Conservation (phyloP, 805 yeast species). For the Myxozyma neglecta region DNA sequence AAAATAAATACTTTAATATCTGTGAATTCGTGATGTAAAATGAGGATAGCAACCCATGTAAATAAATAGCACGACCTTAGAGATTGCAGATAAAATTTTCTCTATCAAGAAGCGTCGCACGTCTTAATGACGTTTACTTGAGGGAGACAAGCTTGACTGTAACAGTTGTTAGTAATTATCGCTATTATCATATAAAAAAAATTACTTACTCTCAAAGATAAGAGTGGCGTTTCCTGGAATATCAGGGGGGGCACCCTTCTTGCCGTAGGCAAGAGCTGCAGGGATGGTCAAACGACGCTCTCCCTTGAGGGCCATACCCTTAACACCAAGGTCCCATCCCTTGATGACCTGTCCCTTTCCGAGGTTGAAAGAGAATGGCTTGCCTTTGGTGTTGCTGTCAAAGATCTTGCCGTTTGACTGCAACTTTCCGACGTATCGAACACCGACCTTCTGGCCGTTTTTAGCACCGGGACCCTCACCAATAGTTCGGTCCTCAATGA, state of each 20-base stretch:
- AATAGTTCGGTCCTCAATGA: conserved; percentile 84
- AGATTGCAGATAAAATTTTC: neutral
- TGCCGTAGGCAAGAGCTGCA: conserved; percentile 95
- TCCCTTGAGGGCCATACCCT: conserved; percentile 98
- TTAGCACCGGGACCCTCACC: conserved; percentile 90
- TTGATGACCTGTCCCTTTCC: conserved; percentile 98
- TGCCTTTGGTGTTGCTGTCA: conserved; percentile 96
- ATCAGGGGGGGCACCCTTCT: conserved; percentile 82
- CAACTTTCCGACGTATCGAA: conserved; percentile 96
- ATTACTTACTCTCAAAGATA: conserved; percentile 70
- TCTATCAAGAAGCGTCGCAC: neutral
- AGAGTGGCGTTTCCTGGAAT: conserved; percentile 97
- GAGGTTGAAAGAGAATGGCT: conserved; percentile 85
- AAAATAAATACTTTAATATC: neutral
- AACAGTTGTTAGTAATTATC: neutral
- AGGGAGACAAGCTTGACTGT: conserved; percentile 19
- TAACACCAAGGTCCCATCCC: conserved; percentile 96
- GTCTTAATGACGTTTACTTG: conserved; percentile 6
- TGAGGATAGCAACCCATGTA: neutral
- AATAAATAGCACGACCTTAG: neutral
- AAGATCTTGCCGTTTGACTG: conserved; percentile 87
- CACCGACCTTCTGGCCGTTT: conserved; percentile 86
- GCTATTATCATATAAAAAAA: neutral
- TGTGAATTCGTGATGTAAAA: neutral
- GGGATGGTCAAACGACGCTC: conserved; percentile 98